phyloP scores from a whole-genome alignment of 1,139 yeast genomes.

The Blastobotrys elegans region DNA sequence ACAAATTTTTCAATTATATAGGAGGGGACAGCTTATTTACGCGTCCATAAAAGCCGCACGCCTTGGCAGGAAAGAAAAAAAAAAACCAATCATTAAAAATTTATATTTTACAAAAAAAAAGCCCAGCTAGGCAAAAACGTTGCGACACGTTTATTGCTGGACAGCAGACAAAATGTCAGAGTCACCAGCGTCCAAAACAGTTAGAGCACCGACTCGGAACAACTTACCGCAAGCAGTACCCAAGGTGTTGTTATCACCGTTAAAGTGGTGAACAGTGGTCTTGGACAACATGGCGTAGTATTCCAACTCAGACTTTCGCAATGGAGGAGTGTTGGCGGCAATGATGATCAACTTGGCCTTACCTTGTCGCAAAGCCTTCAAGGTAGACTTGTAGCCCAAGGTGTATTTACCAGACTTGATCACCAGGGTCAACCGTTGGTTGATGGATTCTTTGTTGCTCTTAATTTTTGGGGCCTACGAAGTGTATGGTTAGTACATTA shows the following conservation, averaged over 20 bases:
- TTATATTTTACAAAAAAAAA: too few species aligned
- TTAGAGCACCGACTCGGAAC: slow-evolving; percentile 98
- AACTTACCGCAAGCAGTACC: slow-evolving; percentile 99
- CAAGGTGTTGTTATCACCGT: slow-evolving; percentile 99
- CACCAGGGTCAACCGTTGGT: slow-evolving; percentile 96
- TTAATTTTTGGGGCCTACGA: slow-evolving; percentile 87
- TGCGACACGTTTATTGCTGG: slow-evolving; percentile 12
- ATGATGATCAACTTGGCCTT: slow-evolving; percentile 97
- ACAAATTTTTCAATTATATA: too few species aligned
- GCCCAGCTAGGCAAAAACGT: too few species aligned
- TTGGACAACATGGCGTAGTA: slow-evolving; percentile 99
- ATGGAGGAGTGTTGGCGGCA: slow-evolving; percentile 99
- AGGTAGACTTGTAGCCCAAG: slow-evolving; percentile 99
- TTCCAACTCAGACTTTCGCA: slow-evolving; percentile 99
- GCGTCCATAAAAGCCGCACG: not conserved
- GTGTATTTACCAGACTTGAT: slow-evolving; percentile 99
- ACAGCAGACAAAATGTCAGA: slow-evolving; percentile 81
- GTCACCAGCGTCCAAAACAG: slow-evolving; percentile 99
- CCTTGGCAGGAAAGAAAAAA: too few species aligned
- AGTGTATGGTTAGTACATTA: not conserved
- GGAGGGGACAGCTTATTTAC: too few species aligned
- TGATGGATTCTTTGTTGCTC: slow-evolving; percentile 89
- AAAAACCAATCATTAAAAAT: too few species aligned
- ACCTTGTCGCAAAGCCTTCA: slow-evolving; percentile 97
- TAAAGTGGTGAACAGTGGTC: slow-evolving; percentile 98